Evolutionary conservation across 2,329 filamentous ascomycete species (phyloP), one percentile per base, ranked within the genome.

Genomic region (Sporothrix globosa): DNA sequence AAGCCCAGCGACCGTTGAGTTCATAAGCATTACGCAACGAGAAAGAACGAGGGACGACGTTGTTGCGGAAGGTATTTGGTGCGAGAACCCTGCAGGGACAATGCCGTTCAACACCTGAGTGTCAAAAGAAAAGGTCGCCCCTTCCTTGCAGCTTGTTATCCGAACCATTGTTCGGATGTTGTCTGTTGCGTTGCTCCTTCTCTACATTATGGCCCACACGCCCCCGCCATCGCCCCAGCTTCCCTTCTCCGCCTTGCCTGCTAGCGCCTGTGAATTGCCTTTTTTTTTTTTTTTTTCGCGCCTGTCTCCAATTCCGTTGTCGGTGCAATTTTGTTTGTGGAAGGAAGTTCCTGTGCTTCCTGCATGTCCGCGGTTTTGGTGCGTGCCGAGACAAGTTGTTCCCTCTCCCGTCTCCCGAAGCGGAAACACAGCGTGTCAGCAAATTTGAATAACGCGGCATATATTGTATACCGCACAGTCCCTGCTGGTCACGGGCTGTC

Each of bases 361-460:
- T 63, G 58, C 39, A 46, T 27, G 21, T 63, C 46, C 21, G 58
- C 39, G 58, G 39, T 27, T 27, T 63, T 63, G 58, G 39, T 46
- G 39, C 39, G 58, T 63, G 58, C 58, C 58, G 39, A 63, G 58
- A 63, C 58, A 11, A 46, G n/a, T 11, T 4, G 19, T 24, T 44
- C 3, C 39, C 39, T 41, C 39, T 63, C 19, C 61, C 61, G 44
- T 30, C 44, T 66, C 44, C 63, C 63, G 63, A 67, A 53, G 46
- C 46, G 48, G 63, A 67, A 67, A 67, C 27, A 67, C 46, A 17
- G 63, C 48, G 9, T 41, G 30, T 67, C 63, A 67, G 63, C 63
- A 53, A 30, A 24, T 52, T 52, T 67, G 13, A 19, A 67, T 41
- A 41, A 53, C 63, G 53, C 63, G 30, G 19, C 46, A 67, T 53